Evolutionary conservation across 352 stramenopile species (phyloP).

Genomic region (Phytophthora sojae): DNA sequence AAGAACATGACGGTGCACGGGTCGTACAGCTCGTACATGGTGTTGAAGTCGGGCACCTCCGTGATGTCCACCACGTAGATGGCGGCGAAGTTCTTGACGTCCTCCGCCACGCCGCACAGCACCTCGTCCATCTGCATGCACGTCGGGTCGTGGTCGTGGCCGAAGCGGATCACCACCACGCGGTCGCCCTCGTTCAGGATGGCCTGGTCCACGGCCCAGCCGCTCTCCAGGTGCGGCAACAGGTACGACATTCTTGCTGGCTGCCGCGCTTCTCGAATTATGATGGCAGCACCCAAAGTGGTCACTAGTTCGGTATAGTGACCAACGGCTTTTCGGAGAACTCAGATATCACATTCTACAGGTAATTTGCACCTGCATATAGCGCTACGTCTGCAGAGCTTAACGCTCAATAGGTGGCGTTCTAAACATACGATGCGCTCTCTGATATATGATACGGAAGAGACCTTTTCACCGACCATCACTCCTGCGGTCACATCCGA

Average conservation of each 20-base stretch:
- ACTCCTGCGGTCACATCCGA: constrained; percentile 21
- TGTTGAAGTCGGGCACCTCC: constrained; percentile 99
- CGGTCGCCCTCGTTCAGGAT: constrained; percentile 98
- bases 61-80: constrained; percentile 97
- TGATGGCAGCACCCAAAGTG: not conserved
- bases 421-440: not conserved
- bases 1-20: constrained; percentile 99
- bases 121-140: constrained; percentile 99
- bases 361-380: not conserved
- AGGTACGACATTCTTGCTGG: constrained; percentile 95
- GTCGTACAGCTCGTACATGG: constrained; percentile 99
- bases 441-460: constrained; percentile 12
- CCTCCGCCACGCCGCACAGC: constrained; percentile 95
- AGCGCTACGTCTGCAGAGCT: not conserved
- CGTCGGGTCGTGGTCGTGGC: constrained; percentile 96
- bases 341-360: not conserved
- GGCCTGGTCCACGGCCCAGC: constrained; percentile 99
- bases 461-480: constrained; percentile 27
- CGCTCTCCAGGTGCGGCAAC: constrained; percentile 96
- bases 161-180: constrained; percentile 99
- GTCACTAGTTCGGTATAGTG: constrained; percentile 20
- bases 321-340: not conserved
- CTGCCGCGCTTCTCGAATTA: constrained; percentile 1
- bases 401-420: not conserved
- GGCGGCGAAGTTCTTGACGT: constrained; percentile 99